Percentiles rank a stretch among this genome's conserved stretches.
These are phyloP conservation scores for Solanum peruvianum DNA, from an alignment of 257 asterid genomes.

Conservation along the genomic window DNA sequence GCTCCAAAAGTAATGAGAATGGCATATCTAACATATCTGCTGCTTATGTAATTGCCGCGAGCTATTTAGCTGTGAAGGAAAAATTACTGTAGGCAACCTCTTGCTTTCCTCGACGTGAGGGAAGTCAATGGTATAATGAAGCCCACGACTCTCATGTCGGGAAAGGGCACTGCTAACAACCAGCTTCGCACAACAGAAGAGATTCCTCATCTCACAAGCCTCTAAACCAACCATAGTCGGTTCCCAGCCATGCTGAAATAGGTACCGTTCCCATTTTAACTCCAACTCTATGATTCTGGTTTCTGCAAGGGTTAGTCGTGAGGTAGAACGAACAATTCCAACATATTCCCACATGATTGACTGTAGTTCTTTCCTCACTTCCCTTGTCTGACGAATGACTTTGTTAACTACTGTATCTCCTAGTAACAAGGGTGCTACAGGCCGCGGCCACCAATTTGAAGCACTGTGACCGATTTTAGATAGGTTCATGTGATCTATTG, in stretches of 20 bases:
- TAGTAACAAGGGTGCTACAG: constrained; percentile 43
- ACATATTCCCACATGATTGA: constrained; percentile 84
- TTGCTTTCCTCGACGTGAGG: constrained; percentile 72
- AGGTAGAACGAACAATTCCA: constrained; percentile 79
- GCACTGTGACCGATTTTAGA: constrained; percentile 21
- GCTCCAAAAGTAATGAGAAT: neutral
- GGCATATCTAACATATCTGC: constrained; percentile 17
- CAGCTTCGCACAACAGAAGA: constrained; percentile 86
- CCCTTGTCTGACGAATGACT: constrained; percentile 39
- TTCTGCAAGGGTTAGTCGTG: constrained; percentile 64
- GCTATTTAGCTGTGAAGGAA: constrained; percentile 55
- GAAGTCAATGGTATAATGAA: constrained; percentile 69
- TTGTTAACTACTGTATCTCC: constrained; percentile 21
- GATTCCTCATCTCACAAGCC: constrained; percentile 91
- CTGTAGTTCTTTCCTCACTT: constrained; percentile 65
- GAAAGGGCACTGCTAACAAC: constrained; percentile 88
- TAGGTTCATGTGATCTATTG: constrained; percentile 49
- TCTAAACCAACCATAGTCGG: constrained; percentile 84
- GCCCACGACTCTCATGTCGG: constrained; percentile 92
- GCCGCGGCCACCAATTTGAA: constrained; percentile 54
- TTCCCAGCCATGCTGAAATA: constrained; percentile 94
- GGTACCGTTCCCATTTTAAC: constrained; percentile 69
- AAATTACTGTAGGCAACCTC: constrained; percentile 82
- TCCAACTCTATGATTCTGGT: constrained; percentile 72
- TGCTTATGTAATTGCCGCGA: constrained; percentile 68